phyloP scores from a whole-genome alignment of 2,329 filamentous ascomycete species.

The Diaporthe sp. region DNA sequence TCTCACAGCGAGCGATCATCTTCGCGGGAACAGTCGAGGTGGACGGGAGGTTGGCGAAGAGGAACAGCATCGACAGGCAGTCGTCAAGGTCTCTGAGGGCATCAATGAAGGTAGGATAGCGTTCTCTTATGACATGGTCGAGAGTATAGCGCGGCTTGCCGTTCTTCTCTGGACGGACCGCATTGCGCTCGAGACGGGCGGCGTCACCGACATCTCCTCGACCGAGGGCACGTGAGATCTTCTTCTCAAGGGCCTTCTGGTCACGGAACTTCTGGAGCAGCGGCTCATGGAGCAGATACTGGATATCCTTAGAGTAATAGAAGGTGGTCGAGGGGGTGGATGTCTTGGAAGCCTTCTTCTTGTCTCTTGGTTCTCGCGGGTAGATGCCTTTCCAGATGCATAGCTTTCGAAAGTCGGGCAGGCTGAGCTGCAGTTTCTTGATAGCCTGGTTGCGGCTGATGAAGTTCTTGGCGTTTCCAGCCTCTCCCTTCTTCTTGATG shows the following conservation, averaged over 20 bases:
- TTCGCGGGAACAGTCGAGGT: slow-evolving; percentile 91
- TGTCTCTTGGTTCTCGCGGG: slow-evolving; percentile 94
- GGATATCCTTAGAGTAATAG: slow-evolving; percentile 93
- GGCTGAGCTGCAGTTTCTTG: slow-evolving; percentile 96
- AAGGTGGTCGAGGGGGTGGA: slow-evolving; percentile 94
- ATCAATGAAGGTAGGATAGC: slow-evolving; percentile 97
- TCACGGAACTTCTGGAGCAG: slow-evolving; percentile 95
- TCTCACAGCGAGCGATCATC: slow-evolving; percentile 95
- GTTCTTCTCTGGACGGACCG: slow-evolving; percentile 89
- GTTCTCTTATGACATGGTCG: slow-evolving; percentile 97
- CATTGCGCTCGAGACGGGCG: slow-evolving; percentile 87
- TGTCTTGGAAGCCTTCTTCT: slow-evolving; percentile 96
- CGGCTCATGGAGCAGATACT: slow-evolving; percentile 97
- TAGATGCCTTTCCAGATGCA: slow-evolving; percentile 99
- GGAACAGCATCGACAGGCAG: slow-evolving; percentile 95
- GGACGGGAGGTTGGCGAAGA: slow-evolving; percentile 96
- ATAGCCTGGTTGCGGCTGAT: slow-evolving; percentile 97
- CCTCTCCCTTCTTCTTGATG: slow-evolving; percentile 92
- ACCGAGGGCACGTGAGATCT: slow-evolving; percentile 93
- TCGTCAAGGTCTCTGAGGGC: slow-evolving; percentile 95
- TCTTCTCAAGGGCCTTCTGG: slow-evolving; percentile 96
- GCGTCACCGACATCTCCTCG: slow-evolving; percentile 93
- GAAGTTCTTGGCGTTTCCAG: slow-evolving; percentile 97
- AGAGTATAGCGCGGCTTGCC: slow-evolving; percentile 91
- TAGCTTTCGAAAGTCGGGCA: slow-evolving; percentile 96